Conservation (phyloP, 2,329 filamentous ascomycete genomes). For the Thielaviopsis ethacetica region DNA sequence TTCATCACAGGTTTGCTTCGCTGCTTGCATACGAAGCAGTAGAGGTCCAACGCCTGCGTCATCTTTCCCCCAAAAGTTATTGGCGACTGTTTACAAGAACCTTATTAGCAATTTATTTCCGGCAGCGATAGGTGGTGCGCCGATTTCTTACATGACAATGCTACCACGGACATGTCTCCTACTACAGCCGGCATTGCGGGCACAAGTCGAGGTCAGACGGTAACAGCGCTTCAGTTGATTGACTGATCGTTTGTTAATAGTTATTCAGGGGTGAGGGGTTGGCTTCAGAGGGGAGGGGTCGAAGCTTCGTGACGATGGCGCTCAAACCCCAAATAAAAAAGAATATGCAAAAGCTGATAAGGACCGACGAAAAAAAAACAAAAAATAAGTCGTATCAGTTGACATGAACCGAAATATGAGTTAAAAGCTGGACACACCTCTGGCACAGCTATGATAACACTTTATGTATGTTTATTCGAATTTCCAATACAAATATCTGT, state of each 20-base stretch:
- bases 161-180: conserved; percentile 46
- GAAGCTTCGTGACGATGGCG: background rate
- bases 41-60: conserved; percentile 88
- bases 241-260: background rate
- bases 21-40: conserved; percentile 83
- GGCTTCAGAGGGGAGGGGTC: background rate
- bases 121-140: background rate
- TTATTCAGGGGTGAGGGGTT: background rate
- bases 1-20: conserved; percentile 90
- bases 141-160: conserved; percentile 44
- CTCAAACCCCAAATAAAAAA: background rate
- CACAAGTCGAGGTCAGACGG: background rate
- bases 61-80: conserved; percentile 99
- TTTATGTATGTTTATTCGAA: too few relatives aligned
- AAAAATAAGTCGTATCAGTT: background rate
- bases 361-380: background rate
- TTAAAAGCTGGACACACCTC: too few relatives aligned
- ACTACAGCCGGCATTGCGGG: conserved; percentile 40
- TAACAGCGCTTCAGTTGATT: background rate
- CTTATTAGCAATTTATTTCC: background rate
- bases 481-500: too few relatives aligned
- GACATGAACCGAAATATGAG: too few relatives aligned
- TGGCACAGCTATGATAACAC: too few relatives aligned
- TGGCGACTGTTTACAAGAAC: conserved; percentile 50
- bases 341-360: background rate